Evolutionary conservation across 352 stramenopile species (phyloP).

Genomic region (Globisporangium abappressorium): DNA sequence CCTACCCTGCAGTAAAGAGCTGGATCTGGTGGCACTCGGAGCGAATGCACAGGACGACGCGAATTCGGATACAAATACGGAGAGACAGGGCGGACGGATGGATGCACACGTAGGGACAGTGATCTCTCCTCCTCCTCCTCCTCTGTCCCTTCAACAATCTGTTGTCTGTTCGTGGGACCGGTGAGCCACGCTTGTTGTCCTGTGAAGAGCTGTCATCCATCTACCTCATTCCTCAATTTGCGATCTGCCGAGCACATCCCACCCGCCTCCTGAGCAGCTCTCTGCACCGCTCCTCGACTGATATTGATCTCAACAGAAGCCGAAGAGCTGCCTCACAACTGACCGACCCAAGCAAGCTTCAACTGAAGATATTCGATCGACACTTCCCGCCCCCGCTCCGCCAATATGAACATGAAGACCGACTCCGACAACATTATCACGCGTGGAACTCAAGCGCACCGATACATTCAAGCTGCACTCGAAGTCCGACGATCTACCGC

Average conservation of each 20-base stretch:
- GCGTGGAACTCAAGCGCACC: background rate
- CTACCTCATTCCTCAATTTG: slow-evolving; percentile 37
- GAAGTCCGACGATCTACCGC: slow-evolving; percentile 3
- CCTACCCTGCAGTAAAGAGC: background rate
- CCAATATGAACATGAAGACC: slow-evolving; percentile 1
- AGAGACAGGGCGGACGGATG: background rate
- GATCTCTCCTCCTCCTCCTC: background rate
- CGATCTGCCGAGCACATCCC: slow-evolving; percentile 16
- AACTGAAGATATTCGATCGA: background rate
- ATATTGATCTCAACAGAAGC: background rate
- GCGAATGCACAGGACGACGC: slow-evolving; percentile 11
- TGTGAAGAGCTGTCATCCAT: background rate
- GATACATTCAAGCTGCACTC: background rate
- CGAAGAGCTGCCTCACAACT: background rate
- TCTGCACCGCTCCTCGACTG: background rate
- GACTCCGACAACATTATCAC: slow-evolving; percentile 1
- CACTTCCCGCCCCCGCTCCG: background rate
- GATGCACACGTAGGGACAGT: slow-evolving; percentile 1
- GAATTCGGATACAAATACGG: background rate
- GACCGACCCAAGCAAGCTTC: background rate
- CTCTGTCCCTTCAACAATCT: background rate
- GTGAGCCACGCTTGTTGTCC: background rate
- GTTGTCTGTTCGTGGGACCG: slow-evolving; percentile 1
- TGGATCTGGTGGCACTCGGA: slow-evolving; percentile 7
- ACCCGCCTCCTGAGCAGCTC: background rate